Conservation (phyloP, 2,329 filamentous ascomycete species). For the Fusarium anguioides region DNA sequence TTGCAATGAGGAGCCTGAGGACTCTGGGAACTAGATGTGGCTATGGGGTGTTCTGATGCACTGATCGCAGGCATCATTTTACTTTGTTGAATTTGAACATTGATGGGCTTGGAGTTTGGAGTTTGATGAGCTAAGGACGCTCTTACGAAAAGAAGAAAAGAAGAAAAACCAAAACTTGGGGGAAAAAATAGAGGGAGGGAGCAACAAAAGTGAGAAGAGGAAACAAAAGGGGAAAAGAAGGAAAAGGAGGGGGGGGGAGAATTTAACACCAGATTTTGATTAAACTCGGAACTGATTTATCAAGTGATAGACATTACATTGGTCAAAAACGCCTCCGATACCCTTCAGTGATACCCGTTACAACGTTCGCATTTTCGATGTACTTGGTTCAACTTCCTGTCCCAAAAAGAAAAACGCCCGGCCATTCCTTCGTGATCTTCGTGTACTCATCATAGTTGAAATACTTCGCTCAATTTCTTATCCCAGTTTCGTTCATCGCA, state of each 20-base stretch:
- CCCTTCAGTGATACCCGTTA: not conserved
- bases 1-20: no score
- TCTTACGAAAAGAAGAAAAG: not conserved
- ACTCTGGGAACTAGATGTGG: no score
- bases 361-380: constrained; percentile 19
- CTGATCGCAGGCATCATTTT: no score
- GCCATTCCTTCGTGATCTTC: not conserved
- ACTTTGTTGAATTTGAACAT: not conserved
- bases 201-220: no score
- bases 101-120: not conserved
- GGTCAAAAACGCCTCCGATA: not conserved
- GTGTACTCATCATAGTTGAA: constrained; percentile 31
- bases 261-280: not conserved
- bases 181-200: no score
- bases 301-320: not conserved
- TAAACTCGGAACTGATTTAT: not conserved
- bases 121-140: not conserved
- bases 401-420: constrained; percentile 25
- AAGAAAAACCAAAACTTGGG: no score
- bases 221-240: no score
- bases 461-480: constrained; percentile 44
- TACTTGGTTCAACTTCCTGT: constrained; percentile 40
- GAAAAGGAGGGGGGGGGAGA: no score
- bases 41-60: no score
- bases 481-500: constrained; percentile 45